Base-by-base conservation (phyloP, 768 basidiomycete genomes). In the Leucogyrophana mollusca region DNA sequence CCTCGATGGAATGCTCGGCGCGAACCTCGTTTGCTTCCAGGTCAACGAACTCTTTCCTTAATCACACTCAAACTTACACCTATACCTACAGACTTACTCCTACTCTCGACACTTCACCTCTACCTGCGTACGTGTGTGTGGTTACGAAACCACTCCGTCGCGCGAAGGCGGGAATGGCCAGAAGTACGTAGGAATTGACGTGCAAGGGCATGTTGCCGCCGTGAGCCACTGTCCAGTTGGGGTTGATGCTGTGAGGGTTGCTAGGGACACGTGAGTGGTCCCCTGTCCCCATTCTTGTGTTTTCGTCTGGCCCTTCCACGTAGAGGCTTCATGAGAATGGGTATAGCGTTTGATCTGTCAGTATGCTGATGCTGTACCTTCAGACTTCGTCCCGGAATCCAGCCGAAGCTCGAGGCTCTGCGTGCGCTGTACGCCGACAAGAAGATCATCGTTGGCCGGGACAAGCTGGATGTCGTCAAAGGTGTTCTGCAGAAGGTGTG, bases 401-500 rank as follows among this genome's bases (percentile, higher is more conserved):
- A 80, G 45, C 94, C 94, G n/a, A 96, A 95, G 66, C 73, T 95
- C 14, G 88, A 88, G 38, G 86, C 92, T 2, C 77, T 98, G 0
- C 73, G 83, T 21, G 74, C 82, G 16, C 66, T 97, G 11, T 99
- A 99, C 65, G 85, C 91, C 54, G 91, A 90, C 52, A 97, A 97
- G 79, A 97, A 97, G 77, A 97, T 99, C 60, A 94, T 99, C 46
- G 90, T 98, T 10, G 95, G 93, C 14, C 78, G 95, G 7, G 95
- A 99, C 68, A 99, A 99, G 73, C 78, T 98, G 34, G 95, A 98
- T 59, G 90, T 94, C n/a, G 94, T 96, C 57, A 97, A 97, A 71
- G 95, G 95, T 35, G 90, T 99, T 18, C 70, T 97, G 53, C 94
- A 98, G 71, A 99, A 99, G 81, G 87, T 84, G 33, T 11, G 58